Evolutionary conservation across 108 stramenopile species (phyloP), one percentile per base, ranked within the genome.

Genomic region (Discostella stelligeroides): DNA sequence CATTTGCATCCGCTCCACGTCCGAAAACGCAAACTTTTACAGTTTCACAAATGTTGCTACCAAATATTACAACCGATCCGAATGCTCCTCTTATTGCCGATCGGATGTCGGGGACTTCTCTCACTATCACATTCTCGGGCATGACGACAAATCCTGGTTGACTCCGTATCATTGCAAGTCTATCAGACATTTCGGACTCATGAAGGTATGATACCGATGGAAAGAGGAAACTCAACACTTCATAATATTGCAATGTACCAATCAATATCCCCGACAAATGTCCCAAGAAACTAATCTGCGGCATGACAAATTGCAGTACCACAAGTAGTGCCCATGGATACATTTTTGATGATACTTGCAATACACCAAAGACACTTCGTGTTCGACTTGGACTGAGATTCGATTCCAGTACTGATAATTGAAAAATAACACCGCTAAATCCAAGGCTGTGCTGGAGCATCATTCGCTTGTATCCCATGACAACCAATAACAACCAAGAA

Each of bases 381-480:
- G 82, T 68, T 30, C 69, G 64, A 17, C 75, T 61, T 0, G 82
- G 79, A 57, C 63, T 63, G 25, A 80, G 41, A 57, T 83, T 79
- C 43, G 81, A 67, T 67, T 95, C 95, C 62, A 95, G 39, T 7
- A 95, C 90, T 14, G 78, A 83, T n/a, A 90, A 42, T 46, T 92
- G 88, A 72, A 95, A 95, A 7, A 95, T 70, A 12, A 95, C 85
- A 4, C 92, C 95, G 12, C 86, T 87, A 50, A 91, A 95, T 37
- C 95, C 95, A 38, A 93, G 65, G 14, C 86, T 61, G 47, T 90
- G 90, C 50, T 88, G 81, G 54, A 80, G 71, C 82, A 90, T 79
- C 68, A 83, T 65, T 0, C 47, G 37, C 58, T 86, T 78, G 43
- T 86, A 83, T 8, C 76, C 67, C 21, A 88, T 68, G 11, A 81